Conservation (phyloP, 2,329 filamentous ascomycete genomes). For the Exserohilum turcica region DNA sequence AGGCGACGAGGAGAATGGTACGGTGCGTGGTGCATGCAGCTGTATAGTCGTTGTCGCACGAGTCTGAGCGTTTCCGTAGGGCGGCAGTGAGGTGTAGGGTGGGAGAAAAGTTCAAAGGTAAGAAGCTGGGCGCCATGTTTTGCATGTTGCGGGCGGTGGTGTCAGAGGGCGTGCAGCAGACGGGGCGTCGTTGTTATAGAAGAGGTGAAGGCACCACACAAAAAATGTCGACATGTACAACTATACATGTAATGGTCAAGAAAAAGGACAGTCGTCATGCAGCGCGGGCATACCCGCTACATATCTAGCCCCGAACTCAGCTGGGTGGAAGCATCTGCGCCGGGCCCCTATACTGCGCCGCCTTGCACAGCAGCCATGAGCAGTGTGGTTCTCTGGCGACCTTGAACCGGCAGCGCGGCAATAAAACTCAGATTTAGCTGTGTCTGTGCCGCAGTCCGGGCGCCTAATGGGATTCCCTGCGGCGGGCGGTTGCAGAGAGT, state of each 20-base stretch:
- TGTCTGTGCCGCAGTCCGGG: neutral
- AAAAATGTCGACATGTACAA: neutral
- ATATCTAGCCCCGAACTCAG: slow-evolving; percentile 2
- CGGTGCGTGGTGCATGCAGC: slow-evolving; percentile 25
- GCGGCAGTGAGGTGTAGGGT: neutral
- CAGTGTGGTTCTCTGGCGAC: neutral
- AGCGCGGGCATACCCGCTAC: slow-evolving; percentile 3
- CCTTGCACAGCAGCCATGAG: slow-evolving; percentile 1
- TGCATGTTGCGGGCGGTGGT: neutral
- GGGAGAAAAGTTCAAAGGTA: neutral
- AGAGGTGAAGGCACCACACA: neutral
- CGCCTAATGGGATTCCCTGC: neutral
- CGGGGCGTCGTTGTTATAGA: neutral
- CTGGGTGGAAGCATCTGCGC: neutral
- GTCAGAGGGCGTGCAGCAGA: neutral
- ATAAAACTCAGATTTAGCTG: neutral
- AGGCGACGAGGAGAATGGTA: slow-evolving; percentile 26
- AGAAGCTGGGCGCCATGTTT: slow-evolving; percentile 14
- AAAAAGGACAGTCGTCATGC: neutral
- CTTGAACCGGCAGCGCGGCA: slow-evolving; percentile 8
- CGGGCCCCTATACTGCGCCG: slow-evolving; percentile 9
- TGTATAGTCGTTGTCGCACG: slow-evolving; percentile 18
- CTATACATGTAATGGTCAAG: neutral
- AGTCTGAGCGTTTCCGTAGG: slow-evolving; percentile 17
- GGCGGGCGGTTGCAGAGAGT: neutral